Evolutionary conservation across 805 yeast species (phyloP), one percentile per base, ranked within the genome.

Genomic region (Barnettozyma botsteinii): DNA sequence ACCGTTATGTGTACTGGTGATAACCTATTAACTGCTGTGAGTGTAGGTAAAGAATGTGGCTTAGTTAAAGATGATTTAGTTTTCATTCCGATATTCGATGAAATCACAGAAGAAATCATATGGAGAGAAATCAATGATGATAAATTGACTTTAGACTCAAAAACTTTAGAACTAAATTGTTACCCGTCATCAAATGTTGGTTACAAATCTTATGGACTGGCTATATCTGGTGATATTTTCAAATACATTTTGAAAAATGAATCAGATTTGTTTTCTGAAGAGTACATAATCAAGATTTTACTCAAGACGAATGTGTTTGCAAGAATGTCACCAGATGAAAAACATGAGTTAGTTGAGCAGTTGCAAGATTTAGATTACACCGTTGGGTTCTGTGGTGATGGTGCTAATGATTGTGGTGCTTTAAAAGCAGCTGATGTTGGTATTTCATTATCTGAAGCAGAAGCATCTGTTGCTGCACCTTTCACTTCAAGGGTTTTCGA

Each of bases 401-500:
- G 99, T 49, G 99, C 99, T 6, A 93, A 93, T 62, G 99, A 93
- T 58, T 93, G 98, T 64, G 98, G 98, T 50, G 99, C 99, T 0
- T 68, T 93, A 42, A 93, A 91, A 55, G 96, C 96, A 12, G 98
- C 98, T 0, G 96, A 93, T 64, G 95, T 94, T 37, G 99, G 99
- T 14, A 79, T 93, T 15, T 91, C 98, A 0, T 65, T 93, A 35
- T 85, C 96, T 22, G 98, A 93, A 59, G 98, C 98, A 0, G 99
- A 93, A 58, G 98, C 98, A 0, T 85, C 95, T 4, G 97, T 93
- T 14, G 98, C 98, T 0, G 98, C 98, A 0, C 98, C 99, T 4
- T 93, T 93, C 60, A 93, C 99, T 0, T 86, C 96, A 1, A 73
- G 94, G 31, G 60, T 75, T 1, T 93, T 94, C 63, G 96, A 93